Percentiles rank a stretch among this genome's conserved stretches.
These are phyloP conservation scores for Echinochloa phyllopogon DNA, from an alignment of 176 grass and related monocot species.

Conservation along the genomic window DNA sequence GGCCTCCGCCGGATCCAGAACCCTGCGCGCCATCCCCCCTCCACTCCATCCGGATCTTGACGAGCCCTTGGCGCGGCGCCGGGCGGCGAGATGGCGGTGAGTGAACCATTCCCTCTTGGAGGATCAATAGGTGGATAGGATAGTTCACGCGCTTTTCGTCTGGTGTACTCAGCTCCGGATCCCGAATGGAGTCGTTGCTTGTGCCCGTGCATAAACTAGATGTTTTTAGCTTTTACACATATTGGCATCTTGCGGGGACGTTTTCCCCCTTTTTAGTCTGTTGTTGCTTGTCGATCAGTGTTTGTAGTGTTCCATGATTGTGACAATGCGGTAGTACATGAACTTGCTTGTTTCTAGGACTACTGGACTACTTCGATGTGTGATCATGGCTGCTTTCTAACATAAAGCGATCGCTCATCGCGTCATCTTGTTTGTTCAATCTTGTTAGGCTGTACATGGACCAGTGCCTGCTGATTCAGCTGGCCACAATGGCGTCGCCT, in stretches of 20 bases:
- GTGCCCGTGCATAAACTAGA: background rate
- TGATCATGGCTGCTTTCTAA: background rate
- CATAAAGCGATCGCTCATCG: background rate
- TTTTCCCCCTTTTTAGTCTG: background rate
- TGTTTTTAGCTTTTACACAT: background rate
- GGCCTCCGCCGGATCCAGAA: slow-evolving; percentile 5
- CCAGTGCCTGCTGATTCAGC: slow-evolving; percentile 32
- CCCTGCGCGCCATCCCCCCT: background rate
- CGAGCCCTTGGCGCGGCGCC: background rate
- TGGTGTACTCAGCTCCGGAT: background rate
- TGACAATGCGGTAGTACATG: background rate
- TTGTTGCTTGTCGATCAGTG: background rate
- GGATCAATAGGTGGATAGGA: background rate
- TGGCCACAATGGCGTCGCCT: slow-evolving; percentile 37
- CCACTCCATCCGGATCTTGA: background rate
- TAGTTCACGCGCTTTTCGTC: background rate
- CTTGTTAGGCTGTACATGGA: slow-evolving; percentile 46
- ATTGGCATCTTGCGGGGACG: background rate
- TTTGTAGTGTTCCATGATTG: background rate
- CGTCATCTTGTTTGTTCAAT: background rate
- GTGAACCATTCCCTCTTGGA: background rate
- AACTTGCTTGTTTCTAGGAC: background rate
- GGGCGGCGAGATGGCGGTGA: slow-evolving; percentile 32
- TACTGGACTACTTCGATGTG: background rate
- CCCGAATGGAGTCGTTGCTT: background rate